Evolutionary conservation across 495 filamentous ascomycete genomes (phyloP).

Genomic region (Hypoxylon trugodes): DNA sequence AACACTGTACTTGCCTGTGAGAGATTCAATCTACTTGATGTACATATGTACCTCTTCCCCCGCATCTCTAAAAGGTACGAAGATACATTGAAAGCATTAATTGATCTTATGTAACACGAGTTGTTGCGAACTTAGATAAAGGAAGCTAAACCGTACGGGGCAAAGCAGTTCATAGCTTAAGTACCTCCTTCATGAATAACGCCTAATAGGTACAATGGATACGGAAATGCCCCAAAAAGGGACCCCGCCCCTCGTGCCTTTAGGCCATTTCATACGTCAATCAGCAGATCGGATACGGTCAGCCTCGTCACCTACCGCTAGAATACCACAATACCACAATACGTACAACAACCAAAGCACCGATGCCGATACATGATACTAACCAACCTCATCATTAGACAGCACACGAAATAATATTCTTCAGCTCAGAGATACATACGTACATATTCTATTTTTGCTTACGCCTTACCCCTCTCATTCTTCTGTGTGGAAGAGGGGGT

Average conservation of each 20-base stretch:
- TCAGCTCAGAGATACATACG: not conserved
- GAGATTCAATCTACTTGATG: conserved; percentile 4
- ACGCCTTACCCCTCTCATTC: conserved; percentile 26
- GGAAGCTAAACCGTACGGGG: conserved; percentile 14
- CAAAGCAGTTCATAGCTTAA: not conserved
- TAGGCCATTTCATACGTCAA: conserved; percentile 42
- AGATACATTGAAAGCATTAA: too few species aligned
- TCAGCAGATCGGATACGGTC: conserved; percentile 36
- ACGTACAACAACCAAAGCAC: too few species aligned
- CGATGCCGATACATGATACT: too few species aligned
- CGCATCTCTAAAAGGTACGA: conserved; percentile 17
- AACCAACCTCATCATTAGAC: conserved; percentile 27
- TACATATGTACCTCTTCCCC: conserved; percentile 5
- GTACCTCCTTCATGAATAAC: conserved; percentile 20
- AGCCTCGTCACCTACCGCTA: conserved; percentile 40
- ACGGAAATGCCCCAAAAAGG: not conserved
- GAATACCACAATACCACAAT: conserved; percentile 8
- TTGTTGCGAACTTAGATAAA: not conserved
- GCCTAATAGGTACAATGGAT: conserved; percentile 6
- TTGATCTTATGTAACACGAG: too few species aligned
- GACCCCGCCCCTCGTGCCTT: too few species aligned
- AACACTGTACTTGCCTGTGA: not conserved
- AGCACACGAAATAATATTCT: conserved; percentile 4
- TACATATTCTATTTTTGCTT: too few species aligned
- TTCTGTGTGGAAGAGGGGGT: conserved; percentile 27